phyloP scores from a whole-genome alignment of 352 stramenopile genomes.

The Aphanomyces euteiches region DNA sequence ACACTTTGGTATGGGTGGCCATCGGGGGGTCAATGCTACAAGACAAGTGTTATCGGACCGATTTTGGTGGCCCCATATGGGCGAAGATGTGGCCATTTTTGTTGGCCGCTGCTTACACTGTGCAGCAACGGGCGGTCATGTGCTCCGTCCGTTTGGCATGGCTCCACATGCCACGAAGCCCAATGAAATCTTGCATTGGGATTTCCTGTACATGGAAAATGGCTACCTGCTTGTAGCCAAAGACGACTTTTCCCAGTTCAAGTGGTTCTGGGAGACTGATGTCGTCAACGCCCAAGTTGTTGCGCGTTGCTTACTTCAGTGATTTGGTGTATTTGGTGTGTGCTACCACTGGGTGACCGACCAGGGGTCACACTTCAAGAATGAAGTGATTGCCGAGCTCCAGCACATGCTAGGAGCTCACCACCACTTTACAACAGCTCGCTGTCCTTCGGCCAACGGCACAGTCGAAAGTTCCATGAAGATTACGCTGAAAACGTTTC shows the following conservation, averaged over 20 bases:
- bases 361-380: constrained; percentile 38
- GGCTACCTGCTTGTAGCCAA: constrained; percentile 24
- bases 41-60: neutral
- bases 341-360: neutral
- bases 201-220: constrained; percentile 31
- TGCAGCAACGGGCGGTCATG: neutral
- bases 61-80: too few species aligned
- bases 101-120: too few species aligned
- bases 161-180: constrained; percentile 5
- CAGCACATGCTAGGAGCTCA: constrained; percentile 22
- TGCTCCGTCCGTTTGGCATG: neutral
- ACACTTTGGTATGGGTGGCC: neutral
- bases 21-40: neutral
- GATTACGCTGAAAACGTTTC: constrained; percentile 17
- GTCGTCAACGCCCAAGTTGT: neutral
- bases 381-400: constrained; percentile 31
- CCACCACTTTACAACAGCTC: constrained; percentile 37
- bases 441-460: constrained; percentile 38
- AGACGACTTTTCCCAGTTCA: constrained; percentile 15
- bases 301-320: neutral
- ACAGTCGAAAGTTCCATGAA: constrained; percentile 39
- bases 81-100: too few species aligned
- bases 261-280: constrained; percentile 3
- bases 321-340: neutral
- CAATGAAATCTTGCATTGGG: constrained; percentile 36